Percentiles rank a stretch among this genome's conserved stretches.
phyloP scores from a whole-genome alignment of 2,329 filamentous ascomycete genomes.

The Teratosphaeria nubilosa region DNA sequence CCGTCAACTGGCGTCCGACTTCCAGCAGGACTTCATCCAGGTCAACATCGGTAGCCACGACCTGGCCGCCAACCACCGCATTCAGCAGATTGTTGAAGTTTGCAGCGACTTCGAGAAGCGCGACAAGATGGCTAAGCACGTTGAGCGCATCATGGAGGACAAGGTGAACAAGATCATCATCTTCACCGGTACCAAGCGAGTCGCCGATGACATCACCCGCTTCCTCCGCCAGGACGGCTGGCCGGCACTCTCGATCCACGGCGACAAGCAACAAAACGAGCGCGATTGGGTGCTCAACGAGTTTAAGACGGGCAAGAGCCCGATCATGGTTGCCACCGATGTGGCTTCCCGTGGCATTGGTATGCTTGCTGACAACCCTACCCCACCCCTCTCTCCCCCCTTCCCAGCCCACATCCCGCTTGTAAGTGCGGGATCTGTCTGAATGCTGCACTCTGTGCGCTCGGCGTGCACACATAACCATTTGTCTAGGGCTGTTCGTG shows the following conservation, averaged over 20 bases:
- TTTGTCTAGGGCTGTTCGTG: conserved; percentile 68
- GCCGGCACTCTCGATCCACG: conserved; percentile 96
- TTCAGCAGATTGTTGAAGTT: conserved; percentile 95
- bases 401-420: conserved; percentile 22
- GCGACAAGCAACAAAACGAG: conserved; percentile 98
- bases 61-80: conserved; percentile 91
- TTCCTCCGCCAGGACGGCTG: conserved; percentile 97
- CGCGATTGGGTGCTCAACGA: conserved; percentile 99
- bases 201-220: conserved; percentile 94
- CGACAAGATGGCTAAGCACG: conserved; percentile 91
- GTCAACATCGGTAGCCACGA: conserved; percentile 98
- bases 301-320: conserved; percentile 98
- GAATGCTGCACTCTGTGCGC: conserved; percentile 76
- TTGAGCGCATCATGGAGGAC: conserved; percentile 96
- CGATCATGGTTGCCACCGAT: conserved; percentile 99
- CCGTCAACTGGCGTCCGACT: conserved; percentile 79
- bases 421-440: conserved; percentile 53
- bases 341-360: conserved; percentile 99
- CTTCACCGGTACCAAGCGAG: conserved; percentile 78
- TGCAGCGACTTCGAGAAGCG: conserved; percentile 96
- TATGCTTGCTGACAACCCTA: conserved; percentile 64
- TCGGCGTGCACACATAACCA: conserved; percentile 79
- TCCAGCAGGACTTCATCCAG: conserved; percentile 92
- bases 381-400: conserved; percentile 28
- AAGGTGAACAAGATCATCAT: conserved; percentile 91